phyloP scores from a whole-genome alignment of 345 rosid species.

The Bretschneidera sinensis region DNA sequence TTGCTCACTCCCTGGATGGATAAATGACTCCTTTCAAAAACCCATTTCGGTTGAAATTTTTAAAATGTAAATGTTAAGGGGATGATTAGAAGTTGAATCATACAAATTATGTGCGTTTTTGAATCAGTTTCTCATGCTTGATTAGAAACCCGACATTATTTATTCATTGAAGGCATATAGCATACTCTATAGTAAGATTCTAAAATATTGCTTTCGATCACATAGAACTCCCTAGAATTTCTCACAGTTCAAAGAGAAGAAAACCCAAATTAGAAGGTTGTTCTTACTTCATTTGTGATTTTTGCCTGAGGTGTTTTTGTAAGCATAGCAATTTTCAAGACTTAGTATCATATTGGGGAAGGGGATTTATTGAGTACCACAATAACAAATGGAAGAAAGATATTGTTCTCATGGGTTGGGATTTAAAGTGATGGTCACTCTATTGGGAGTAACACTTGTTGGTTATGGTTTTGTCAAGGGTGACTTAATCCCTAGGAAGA shows the following conservation, averaged over 20 bases:
- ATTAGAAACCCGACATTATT: not conserved
- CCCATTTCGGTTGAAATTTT: not conserved
- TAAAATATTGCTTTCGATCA: too few relatives aligned
- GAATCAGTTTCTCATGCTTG: not conserved
- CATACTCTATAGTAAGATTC: too few relatives aligned
- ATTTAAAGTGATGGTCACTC: not conserved
- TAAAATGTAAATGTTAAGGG: constrained; percentile 16
- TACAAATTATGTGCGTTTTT: constrained; percentile 16
- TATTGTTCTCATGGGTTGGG: not conserved
- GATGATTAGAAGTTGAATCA: constrained; percentile 43
- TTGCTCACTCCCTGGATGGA: too few relatives aligned
- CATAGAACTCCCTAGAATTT: not conserved
- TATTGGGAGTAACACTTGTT: constrained; percentile 6
- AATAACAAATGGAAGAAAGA: constrained; percentile 4
- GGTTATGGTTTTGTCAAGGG: not conserved
- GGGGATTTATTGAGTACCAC: not conserved
- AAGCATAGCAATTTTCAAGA: not conserved
- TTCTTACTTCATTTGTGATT: not conserved
- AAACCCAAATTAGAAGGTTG: not conserved
- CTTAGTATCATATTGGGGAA: not conserved
- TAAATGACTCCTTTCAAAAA: not conserved
- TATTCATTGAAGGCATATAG: too few relatives aligned
- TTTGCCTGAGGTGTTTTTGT: too few relatives aligned
- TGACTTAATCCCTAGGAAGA: not conserved
- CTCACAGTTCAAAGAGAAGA: not conserved